Evolutionary conservation across 352 stramenopile species (phyloP).

Genomic region (Proteromonas lacertae): DNA sequence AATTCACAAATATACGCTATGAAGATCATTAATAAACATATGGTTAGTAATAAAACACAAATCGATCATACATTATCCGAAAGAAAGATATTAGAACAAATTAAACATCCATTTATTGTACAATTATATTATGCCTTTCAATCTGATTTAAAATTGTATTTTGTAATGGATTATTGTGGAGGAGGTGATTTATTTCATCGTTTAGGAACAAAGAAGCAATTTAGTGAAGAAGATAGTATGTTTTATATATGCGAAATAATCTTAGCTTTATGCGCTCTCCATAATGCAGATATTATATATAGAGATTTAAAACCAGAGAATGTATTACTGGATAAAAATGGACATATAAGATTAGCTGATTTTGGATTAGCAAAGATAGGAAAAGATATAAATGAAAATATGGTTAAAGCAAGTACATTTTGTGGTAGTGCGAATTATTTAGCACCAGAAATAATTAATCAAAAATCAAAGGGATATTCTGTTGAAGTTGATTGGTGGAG

Average conservation of each 20-base stretch:
- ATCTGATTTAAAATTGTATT: conserved; percentile 68
- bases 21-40: conserved; percentile 23
- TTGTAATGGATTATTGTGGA: conserved; percentile 85
- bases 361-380: conserved; percentile 66
- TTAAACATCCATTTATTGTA: conserved; percentile 89
- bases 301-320: too few relatives aligned
- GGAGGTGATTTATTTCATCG: conserved; percentile 92
- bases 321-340: conserved; percentile 3
- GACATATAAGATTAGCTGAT: conserved; percentile 8
- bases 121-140: conserved; percentile 82
- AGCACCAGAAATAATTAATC: background rate
- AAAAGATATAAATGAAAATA: conserved; percentile 62
- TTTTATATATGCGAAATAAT: conserved; percentile 61
- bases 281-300: conserved; percentile 47
- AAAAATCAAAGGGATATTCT: too few relatives aligned
- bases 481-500: too few relatives aligned
- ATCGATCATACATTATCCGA: conserved; percentile 73
- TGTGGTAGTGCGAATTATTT: conserved; percentile 1
- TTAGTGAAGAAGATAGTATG: conserved; percentile 61
- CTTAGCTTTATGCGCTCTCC: conserved; percentile 50
- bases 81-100: conserved; percentile 42
- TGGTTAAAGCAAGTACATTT: conserved; percentile 48
- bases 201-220: conserved; percentile 62
- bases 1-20: conserved; percentile 35
- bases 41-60: conserved; percentile 65